These are phyloP conservation scores for Fraxinus quadrangulata DNA, from an alignment of 257 asterid species.

Conservation along the genomic window DNA sequence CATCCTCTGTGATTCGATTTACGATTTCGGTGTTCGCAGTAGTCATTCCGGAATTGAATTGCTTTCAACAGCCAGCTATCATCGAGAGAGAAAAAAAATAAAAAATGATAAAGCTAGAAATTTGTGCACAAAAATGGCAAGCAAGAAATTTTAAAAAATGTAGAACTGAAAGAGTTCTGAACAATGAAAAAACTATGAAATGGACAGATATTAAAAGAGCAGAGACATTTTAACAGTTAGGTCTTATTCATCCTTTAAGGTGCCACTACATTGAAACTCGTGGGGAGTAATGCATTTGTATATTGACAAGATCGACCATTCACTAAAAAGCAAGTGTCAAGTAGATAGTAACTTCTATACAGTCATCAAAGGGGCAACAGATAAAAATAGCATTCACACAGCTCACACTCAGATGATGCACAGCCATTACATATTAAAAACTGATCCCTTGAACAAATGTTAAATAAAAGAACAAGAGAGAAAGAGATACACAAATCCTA, in stretches of 20 bases:
- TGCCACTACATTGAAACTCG: background rate
- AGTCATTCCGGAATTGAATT: background rate
- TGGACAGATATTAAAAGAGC: background rate
- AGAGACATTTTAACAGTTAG: background rate
- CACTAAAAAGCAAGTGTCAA: background rate
- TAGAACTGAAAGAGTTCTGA: background rate
- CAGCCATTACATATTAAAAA: background rate
- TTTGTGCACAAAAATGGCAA: background rate
- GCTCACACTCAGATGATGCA: background rate
- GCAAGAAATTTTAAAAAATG: background rate
- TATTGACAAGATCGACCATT: background rate
- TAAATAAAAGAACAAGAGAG: background rate
- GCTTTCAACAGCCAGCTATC: background rate
- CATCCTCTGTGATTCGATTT: background rate
- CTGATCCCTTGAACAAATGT: background rate
- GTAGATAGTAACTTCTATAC: background rate
- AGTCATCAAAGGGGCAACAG: background rate
- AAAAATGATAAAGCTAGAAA: background rate
- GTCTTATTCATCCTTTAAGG: background rate
- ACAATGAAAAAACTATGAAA: background rate
- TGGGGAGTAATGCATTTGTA: background rate
- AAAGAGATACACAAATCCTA: background rate
- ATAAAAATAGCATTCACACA: too few relatives aligned
- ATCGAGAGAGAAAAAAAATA: background rate
- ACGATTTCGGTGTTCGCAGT: background rate